Conservation (phyloP, 2,329 filamentous ascomycete genomes). For the Coniochaeta pulveracea region DNA sequence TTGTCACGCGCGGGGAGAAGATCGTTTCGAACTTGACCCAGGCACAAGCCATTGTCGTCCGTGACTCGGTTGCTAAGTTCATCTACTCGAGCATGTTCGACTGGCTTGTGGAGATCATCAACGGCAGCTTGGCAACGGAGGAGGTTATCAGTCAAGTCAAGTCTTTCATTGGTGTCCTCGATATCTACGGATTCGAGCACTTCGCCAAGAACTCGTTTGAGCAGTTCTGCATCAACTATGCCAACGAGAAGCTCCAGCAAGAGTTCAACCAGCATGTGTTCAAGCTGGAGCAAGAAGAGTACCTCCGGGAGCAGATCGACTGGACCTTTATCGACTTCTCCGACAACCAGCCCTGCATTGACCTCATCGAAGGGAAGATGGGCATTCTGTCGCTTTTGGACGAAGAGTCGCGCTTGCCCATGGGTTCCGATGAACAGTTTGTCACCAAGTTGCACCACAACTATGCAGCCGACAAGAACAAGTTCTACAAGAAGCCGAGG, state of each 20-base stretch:
- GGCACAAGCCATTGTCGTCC: slow-evolving; percentile 85
- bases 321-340: slow-evolving; percentile 99
- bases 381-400: slow-evolving; percentile 87
- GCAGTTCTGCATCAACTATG: slow-evolving; percentile 99
- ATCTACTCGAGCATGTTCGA: slow-evolving; percentile 98
- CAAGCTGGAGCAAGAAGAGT: slow-evolving; percentile 97
- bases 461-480: slow-evolving; percentile 80
- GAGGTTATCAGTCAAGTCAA: slow-evolving; percentile 71
- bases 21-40: slow-evolving; percentile 93
- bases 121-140: slow-evolving; percentile 78
- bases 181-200: slow-evolving; percentile 99
- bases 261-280: slow-evolving; percentile 99
- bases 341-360: slow-evolving; percentile 97
- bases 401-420: slow-evolving; percentile 90
- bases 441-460: slow-evolving; percentile 94
- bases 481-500: slow-evolving; percentile 96
- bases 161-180: slow-evolving; percentile 93
- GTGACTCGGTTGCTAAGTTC: slow-evolving; percentile 96
- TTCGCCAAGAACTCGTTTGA: slow-evolving; percentile 99
- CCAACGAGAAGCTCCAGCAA: slow-evolving; percentile 97
- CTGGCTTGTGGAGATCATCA: slow-evolving; percentile 98
- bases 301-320: slow-evolving; percentile 89
- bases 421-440: slow-evolving; percentile 96
- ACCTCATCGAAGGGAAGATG: slow-evolving; percentile 93
- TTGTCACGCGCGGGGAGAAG: slow-evolving; percentile 92